These are phyloP conservation scores for Allantophomopsis cytisporea DNA, from an alignment of 2,329 filamentous ascomycete species.

Conservation along the genomic window DNA sequence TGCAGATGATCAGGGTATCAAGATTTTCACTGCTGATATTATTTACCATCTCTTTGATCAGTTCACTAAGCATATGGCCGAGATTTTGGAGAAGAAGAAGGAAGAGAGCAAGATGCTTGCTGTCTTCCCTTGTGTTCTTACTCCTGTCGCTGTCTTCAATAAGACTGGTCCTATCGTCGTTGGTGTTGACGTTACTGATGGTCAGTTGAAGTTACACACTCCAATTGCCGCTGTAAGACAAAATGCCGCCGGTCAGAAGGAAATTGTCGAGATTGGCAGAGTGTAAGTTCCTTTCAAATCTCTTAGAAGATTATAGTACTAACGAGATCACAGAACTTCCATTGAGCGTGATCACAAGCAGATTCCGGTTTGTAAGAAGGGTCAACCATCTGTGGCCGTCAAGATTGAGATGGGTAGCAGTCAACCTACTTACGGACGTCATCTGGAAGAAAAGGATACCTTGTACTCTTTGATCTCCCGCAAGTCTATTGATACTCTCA, in stretches of 20 bases:
- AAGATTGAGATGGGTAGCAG: constrained; percentile 92
- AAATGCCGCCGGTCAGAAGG: constrained; percentile 67
- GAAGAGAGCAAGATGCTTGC: constrained; percentile 91
- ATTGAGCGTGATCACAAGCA: constrained; percentile 98
- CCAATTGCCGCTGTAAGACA: constrained; percentile 79
- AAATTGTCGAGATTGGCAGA: constrained; percentile 75
- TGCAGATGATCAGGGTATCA: constrained; percentile 87
- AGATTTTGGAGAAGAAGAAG: constrained; percentile 81
- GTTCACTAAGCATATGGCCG: constrained; percentile 89
- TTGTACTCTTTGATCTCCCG: constrained; percentile 84
- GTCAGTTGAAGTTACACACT: constrained; percentile 73
- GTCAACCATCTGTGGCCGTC: constrained; percentile 90
- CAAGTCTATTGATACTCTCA: constrained; percentile 82
- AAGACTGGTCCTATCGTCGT: constrained; percentile 93
- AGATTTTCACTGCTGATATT: constrained; percentile 97
- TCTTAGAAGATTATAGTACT: constrained; percentile 4
- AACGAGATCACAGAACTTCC: constrained; percentile 49
- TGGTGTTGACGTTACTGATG: constrained; percentile 90
- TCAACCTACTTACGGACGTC: constrained; percentile 88
- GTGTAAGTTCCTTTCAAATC: constrained; percentile 31
- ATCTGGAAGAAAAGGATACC: constrained; percentile 80
- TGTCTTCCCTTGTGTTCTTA: constrained; percentile 91
- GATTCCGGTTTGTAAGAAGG: constrained; percentile 83
- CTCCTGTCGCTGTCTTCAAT: constrained; percentile 90
- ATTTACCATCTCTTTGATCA: constrained; percentile 98